These are phyloP conservation scores for Canavalia ensiformis DNA, from an alignment of 306 rosid genomes.

Conservation along the genomic window DNA sequence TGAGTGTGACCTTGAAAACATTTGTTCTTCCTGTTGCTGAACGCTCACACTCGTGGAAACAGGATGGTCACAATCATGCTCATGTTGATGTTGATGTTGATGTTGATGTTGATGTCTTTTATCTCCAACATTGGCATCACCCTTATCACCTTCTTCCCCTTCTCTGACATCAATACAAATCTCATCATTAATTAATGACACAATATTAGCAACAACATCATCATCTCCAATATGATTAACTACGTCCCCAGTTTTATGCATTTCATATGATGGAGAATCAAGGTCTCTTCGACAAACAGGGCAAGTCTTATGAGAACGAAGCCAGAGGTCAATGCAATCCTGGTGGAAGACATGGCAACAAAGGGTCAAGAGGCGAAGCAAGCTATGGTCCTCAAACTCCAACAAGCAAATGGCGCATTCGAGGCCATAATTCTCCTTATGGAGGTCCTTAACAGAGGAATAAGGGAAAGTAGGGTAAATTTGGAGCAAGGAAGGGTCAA, in stretches of 20 bases:
- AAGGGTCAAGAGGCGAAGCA: constrained; percentile 63
- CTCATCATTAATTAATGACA: constrained; percentile 10
- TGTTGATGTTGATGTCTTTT: not conserved
- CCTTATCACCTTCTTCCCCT: constrained; percentile 40
- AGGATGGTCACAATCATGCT: not conserved
- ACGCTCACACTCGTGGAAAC: not conserved
- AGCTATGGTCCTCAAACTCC: constrained; percentile 68
- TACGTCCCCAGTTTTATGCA: constrained; percentile 29
- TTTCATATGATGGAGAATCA: constrained; percentile 1
- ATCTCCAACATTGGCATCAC: constrained; percentile 2
- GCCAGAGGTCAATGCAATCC: constrained; percentile 87
- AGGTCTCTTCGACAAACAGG: constrained; percentile 82
- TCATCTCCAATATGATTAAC: not conserved
- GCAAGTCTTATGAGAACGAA: constrained; percentile 73
- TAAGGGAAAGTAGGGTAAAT: constrained; percentile 69
- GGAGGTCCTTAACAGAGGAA: constrained; percentile 63
- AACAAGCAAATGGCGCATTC: constrained; percentile 79
- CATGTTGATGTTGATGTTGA: not conserved
- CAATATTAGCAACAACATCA: not conserved
- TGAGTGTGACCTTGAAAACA: constrained; percentile 65
- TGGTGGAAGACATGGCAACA: constrained; percentile 83
- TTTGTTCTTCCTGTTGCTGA: constrained; percentile 12
- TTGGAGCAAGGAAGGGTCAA: constrained; percentile 58
- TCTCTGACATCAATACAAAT: constrained; percentile 57
- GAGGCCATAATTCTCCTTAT: constrained; percentile 51